Evolutionary conservation across 768 basidiomycete genomes (phyloP), one percentile per base, ranked within the genome.

Genomic region (Chiua virens): DNA sequence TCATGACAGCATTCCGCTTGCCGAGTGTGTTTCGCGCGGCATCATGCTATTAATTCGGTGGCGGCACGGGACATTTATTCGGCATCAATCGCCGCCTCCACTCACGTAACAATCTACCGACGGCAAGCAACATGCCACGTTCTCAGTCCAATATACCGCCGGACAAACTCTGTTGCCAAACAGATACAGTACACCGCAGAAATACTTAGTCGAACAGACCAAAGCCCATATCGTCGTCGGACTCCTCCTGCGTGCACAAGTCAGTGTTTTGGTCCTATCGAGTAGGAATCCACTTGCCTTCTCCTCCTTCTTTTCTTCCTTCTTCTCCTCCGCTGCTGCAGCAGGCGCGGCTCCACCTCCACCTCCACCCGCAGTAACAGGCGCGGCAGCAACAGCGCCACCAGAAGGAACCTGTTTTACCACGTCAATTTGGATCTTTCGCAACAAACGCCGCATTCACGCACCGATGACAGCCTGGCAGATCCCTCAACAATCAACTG

Each of bases 181-280:
- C 28, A 11, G 28, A 30, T 34, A 14, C n/a, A 17, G 22, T 55
- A 60, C 55, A 37, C 14, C 6, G 5, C 9, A 4, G 28, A 34
- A 14, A 40, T 35, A 57, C 53, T 79, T 86, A 97, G 79, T 97
- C 94, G 80, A 97, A 97, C 58, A 97, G 82, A 78, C 94, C 94
- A 75, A 98, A 98, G 79, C 94, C 93, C 93, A 97, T 97, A 76
- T 97, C 95, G 63, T 97, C 95, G 80, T 96, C 93, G 49, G 89
- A 92, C 71, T 95, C 92, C 75, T 92, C 89, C 87, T 92, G 68
- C 49, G 55, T 34, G 23, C 30, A 37, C 47, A 35, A 2, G 51
- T 57, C 37, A 53, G 46, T 30, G 18, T 14, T 5, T 30, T 45
- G 4, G 51, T 42, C 22, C 44, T 15, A 42, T 45, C 4, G 1